Base-by-base conservation (phyloP, 805 yeast species). In the Komagataella populi region DNA sequence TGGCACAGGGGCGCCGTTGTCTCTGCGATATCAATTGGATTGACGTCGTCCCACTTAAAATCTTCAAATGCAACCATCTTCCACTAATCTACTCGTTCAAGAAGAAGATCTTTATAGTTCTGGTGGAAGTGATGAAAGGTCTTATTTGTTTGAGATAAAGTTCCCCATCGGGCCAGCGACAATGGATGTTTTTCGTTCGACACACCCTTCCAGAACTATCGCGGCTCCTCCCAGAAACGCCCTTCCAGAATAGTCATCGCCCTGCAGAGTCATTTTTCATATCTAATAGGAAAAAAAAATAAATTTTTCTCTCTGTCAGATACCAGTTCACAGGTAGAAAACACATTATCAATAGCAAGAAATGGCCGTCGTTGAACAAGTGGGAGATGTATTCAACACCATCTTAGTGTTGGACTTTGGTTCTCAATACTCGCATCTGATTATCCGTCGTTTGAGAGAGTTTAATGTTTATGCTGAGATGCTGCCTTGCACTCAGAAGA, bases 401-500 rank as follows among this genome's bases (percentile, higher is more conserved):
- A 89, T 93, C 59, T 77, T 93, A 72, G 97, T 93, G 67, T 79
- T 93, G 66, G 99, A 93, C 69, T 93, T 93, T 65, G 99, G 99
- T 56, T 93, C 99, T 55, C 99, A 93, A 74, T 93, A 93, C 74
- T 87, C 96, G 53, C 99, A 93, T 65, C 73, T 93, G 67, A 89
- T 93, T 68, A 90, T 97, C 55, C 85, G 99, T 72, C 87, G 99
- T 72, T 78, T 93, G 60, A 87, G 99, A 77, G 99, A 93, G 70
- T 87, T 90, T 76, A 89, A 93, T 69, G 91, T 93, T 59, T 93
- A 93, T 70, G 98, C 99, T 59, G 99, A 93, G 73, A 93, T 93
- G 99, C 79, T 93, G 57, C 99, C 99, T 59, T 93, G 99, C 73
- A 93, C 99, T 51, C 99, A 95, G 72, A 93, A 93, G 75, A 91